Base-by-base conservation (phyloP, 371 early-diverging fungal species). In the Circinella minor region DNA sequence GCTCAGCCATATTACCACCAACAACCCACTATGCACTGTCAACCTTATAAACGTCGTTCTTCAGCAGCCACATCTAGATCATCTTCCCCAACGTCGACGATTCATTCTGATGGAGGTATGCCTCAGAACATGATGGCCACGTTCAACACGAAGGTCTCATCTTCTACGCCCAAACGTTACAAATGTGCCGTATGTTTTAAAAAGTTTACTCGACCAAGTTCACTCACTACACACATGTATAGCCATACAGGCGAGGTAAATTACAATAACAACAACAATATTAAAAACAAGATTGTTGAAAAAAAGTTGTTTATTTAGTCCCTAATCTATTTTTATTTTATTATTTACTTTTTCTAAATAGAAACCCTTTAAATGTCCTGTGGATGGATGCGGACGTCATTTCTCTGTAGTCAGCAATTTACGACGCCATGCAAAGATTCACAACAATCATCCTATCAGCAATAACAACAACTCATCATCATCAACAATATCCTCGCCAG, bases 181-280 rank as follows among this genome's bases (percentile, higher is more conserved):
- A 71, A 68, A 10, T 90, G 90, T 64, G 77, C 77, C 3, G 71
- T 81, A 10, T 90, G 91, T 63, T 62, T 65, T n/a, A 86, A 89
- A 69, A 71, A 85, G 6, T 90, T 90, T 69, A 82, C 87, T 6
- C 80, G 91, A 6, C 91, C 91, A 15, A 83, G 83, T 69, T 86
- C 87, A 37, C 72, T 90, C 48, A 79, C 82, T n/a, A 88, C 88
- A 17, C 91, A 90, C 69, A 79, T 83, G 70, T 80, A 86, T 71
- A 87, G 88, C 48, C 91, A 90, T 63, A 89, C 91, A 27, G 89
- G 89, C 63, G 82, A 85, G 57, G 81, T 81, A 79, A 73, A 61
- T 37, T 10, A 64, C 48, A 51, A 10, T 43, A 65, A 69, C 7
- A 11, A 43, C 6, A 9, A 43, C 43, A 43, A 9, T 43, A 43